Evolutionary conservation across 805 yeast species (phyloP).

Genomic region (Yueomyces sp.): DNA sequence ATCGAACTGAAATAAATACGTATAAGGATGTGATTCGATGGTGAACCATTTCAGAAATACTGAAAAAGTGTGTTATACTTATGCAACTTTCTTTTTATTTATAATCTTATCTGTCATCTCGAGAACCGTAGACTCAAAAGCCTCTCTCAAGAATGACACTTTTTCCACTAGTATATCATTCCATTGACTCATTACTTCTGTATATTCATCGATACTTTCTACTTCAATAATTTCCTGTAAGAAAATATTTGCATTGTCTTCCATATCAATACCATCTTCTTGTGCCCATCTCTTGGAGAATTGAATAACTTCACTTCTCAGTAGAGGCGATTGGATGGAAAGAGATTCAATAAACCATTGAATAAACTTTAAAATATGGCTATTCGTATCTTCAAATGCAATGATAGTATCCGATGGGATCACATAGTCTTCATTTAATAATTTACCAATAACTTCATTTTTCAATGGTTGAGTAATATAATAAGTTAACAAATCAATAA

Average conservation of each 20-base stretch:
- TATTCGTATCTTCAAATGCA: slow-evolving; percentile 19
- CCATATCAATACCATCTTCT: slow-evolving; percentile 18
- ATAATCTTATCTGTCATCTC: not conserved
- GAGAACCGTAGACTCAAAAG: not conserved
- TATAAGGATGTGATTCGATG: no score
- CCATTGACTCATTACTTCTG: not conserved
- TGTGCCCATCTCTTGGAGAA: slow-evolving; percentile 21
- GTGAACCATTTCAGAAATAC: no score
- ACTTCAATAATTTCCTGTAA: slow-evolving; percentile 21
- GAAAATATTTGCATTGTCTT: slow-evolving; percentile 20
- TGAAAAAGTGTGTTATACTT: no score
- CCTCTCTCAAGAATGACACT: slow-evolving; percentile 1
- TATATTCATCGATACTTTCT: slow-evolving; percentile 12
- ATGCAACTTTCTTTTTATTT: not conserved
- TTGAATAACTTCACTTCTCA: slow-evolving; percentile 18
- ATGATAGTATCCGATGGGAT: slow-evolving; percentile 11
- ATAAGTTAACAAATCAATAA: slow-evolving; percentile 20
- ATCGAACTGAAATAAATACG: no score
- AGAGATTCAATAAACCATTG: slow-evolving; percentile 25
- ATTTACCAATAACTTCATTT: slow-evolving; percentile 23
- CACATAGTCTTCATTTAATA: slow-evolving; percentile 16
- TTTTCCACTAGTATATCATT: not conserved
- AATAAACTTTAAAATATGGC: slow-evolving; percentile 22
- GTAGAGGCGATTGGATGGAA: slow-evolving; percentile 6
- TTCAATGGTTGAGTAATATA: slow-evolving; percentile 21